Evolutionary conservation across 495 filamentous ascomycete species (phyloP).

Genomic region (Lineolata rhizophorae): DNA sequence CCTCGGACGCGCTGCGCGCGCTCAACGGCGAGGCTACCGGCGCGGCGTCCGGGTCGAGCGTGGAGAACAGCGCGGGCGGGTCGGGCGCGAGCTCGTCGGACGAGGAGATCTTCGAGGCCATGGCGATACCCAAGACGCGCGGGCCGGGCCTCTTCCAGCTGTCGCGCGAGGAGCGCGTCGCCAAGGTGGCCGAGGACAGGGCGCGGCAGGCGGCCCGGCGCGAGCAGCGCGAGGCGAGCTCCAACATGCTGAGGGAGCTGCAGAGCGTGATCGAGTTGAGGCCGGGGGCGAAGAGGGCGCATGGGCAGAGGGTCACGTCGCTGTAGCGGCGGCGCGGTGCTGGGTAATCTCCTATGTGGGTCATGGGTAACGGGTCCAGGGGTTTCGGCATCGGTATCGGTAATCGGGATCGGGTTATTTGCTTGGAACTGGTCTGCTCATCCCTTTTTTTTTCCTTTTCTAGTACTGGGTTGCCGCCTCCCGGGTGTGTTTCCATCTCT

Average conservation of each 20-base stretch:
- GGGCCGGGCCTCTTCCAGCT: conserved; percentile 25
- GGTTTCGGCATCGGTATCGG: too few species aligned
- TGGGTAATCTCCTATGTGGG: too few species aligned
- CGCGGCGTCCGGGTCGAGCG: not conserved
- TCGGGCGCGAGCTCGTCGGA: conserved; percentile 10
- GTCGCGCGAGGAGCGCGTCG: conserved; percentile 71
- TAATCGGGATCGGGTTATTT: too few species aligned
- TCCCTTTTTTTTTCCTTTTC: too few species aligned
- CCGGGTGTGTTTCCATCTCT: too few species aligned
- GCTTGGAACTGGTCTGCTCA: too few species aligned
- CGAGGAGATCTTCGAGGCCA: conserved; percentile 78
- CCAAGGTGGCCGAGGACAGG: conserved; percentile 74
- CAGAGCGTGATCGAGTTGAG: conserved; percentile 45
- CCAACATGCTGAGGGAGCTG: conserved; percentile 76
- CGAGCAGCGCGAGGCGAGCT: conserved; percentile 56
- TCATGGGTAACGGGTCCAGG: too few species aligned
- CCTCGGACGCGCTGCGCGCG: conserved; percentile 50
- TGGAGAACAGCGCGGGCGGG: not conserved
- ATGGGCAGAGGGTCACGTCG: too few species aligned
- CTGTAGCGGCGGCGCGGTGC: too few species aligned
- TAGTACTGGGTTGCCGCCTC: too few species aligned
- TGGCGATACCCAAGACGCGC: conserved; percentile 46
- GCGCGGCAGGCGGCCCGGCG: conserved; percentile 39
- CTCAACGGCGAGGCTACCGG: conserved; percentile 37
- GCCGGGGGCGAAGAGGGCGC: not conserved